A percentile compares a stretch with the other conserved stretches of the same genome.
phyloP scores from a whole-genome alignment of 352 stramenopile species.

The Globisporangium nagaii region DNA sequence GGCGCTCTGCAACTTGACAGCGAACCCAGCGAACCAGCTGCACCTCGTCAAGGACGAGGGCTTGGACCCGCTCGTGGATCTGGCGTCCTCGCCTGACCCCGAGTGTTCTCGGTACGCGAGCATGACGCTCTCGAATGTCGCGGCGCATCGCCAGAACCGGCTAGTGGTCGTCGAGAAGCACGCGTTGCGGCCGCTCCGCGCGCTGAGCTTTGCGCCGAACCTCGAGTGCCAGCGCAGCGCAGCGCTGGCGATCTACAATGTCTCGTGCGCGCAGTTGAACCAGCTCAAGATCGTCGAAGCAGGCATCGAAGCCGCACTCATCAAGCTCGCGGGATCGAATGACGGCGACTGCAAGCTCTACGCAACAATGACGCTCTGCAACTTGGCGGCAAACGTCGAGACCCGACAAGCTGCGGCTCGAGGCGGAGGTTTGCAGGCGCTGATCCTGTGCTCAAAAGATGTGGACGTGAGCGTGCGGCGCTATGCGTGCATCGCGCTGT shows the following conservation, averaged over 20 bases:
- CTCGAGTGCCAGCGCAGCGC: constrained; percentile 90
- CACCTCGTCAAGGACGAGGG: constrained; percentile 83
- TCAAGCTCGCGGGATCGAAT: constrained; percentile 71
- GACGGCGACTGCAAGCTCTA: constrained; percentile 94
- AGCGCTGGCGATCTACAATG: constrained; percentile 93
- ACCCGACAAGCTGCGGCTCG: constrained; percentile 83
- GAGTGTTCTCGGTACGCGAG: constrained; percentile 87
- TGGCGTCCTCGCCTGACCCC: constrained; percentile 57
- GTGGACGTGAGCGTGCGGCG: constrained; percentile 74
- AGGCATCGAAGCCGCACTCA: constrained; percentile 83
- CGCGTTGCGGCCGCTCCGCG: constrained; percentile 71
- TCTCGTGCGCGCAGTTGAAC: constrained; percentile 90
- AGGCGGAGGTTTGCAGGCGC: constrained; percentile 89
- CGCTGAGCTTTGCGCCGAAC: constrained; percentile 72
- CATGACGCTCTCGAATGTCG: constrained; percentile 94
- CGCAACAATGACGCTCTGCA: constrained; percentile 93
- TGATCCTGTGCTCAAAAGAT: constrained; percentile 87
- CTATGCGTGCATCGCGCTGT: constrained; percentile 94
- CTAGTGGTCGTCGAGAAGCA: constrained; percentile 85
- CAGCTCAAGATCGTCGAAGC: constrained; percentile 88
- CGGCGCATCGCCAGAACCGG: constrained; percentile 85
- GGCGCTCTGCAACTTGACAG: constrained; percentile 94
- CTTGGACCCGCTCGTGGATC: constrained; percentile 72
- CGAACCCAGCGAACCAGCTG: constrained; percentile 87
- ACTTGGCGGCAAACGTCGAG: constrained; percentile 92